phyloP scores from a whole-genome alignment of 805 yeast genomes.

The Hanseniaspora occidentalis region DNA sequence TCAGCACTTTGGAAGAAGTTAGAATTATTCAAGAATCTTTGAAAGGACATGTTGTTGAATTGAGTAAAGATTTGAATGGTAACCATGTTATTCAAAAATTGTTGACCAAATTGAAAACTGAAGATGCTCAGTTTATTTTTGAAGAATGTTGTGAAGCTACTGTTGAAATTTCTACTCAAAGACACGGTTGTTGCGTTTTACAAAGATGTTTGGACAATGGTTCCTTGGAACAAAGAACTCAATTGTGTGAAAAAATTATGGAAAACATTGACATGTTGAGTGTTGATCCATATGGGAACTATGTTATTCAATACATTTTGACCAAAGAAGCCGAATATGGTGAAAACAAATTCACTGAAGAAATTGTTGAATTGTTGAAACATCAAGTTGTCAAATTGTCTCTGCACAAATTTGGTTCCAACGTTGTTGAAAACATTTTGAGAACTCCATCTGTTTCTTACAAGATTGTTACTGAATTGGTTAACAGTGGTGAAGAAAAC shows the following conservation, averaged over 20 bases:
- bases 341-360: conserved; percentile 20
- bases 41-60: conserved; percentile 56
- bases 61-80: conserved; percentile 87
- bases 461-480: conserved; percentile 39
- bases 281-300: conserved; percentile 91
- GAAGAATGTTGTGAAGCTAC: conserved; percentile 70
- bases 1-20: conserved; percentile 60
- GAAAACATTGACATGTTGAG: conserved; percentile 56
- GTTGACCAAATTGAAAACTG: conserved; percentile 52
- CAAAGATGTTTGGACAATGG: conserved; percentile 95
- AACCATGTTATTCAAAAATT: conserved; percentile 95
- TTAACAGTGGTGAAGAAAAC: conserved; percentile 22
- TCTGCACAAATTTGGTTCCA: conserved; percentile 84
- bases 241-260: conserved; percentile 56
- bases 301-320: conserved; percentile 88
- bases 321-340: conserved; percentile 28
- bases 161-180: conserved; percentile 77
- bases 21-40: conserved; percentile 47
- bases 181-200: conserved; percentile 95
- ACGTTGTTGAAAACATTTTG: conserved; percentile 84
- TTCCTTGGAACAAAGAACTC: conserved; percentile 50
- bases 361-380: conserved; percentile 25
- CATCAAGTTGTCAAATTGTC: conserved; percentile 37
- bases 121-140: conserved; percentile 77
- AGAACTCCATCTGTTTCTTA: conserved; percentile 33